These are phyloP conservation scores for Xylariomycetidae sp. DNA, from an alignment of 2,329 filamentous ascomycete genomes.

Conservation along the genomic window DNA sequence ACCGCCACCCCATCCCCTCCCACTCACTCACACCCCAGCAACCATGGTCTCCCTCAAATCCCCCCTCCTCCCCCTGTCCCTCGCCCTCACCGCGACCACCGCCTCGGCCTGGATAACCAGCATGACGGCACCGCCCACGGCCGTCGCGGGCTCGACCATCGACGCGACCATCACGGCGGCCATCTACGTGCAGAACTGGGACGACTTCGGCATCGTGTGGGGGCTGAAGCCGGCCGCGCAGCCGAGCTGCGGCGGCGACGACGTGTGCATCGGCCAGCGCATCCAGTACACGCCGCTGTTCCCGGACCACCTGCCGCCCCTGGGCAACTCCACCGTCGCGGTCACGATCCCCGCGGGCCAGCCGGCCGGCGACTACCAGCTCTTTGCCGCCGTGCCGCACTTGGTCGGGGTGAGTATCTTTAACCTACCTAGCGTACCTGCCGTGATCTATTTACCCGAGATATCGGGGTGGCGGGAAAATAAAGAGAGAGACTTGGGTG, in stretches of 20 bases:
- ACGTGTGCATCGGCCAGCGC: conserved; percentile 22
- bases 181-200: conserved; percentile 30
- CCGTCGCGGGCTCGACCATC: conserved; percentile 19
- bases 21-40: too few relatives aligned
- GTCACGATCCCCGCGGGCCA: conserved; percentile 13
- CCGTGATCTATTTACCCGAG: too few relatives aligned
- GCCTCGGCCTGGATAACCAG: conserved; percentile 19
- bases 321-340: conserved; percentile 17
- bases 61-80: conserved; percentile 16
- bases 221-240: conserved; percentile 14
- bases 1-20: too few relatives aligned
- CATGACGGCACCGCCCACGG: conserved; percentile 18
- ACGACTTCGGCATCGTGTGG: conserved; percentile 29
- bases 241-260: conserved; percentile 10
- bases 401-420: conserved; percentile 24
- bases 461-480: too few relatives aligned
- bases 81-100: conserved; percentile 17
- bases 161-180: conserved; percentile 21
- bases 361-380: conserved; percentile 16
- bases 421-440: too few relatives aligned
- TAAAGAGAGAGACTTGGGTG: too few relatives aligned
- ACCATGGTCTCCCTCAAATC: conserved; percentile 26
- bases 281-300: conserved; percentile 25
- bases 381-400: conserved; percentile 23
- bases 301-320: conserved; percentile 15